Evolutionary conservation across 164 flowering plant genomes (phyloP).

Genomic region (Tinospora cordifolia): DNA sequence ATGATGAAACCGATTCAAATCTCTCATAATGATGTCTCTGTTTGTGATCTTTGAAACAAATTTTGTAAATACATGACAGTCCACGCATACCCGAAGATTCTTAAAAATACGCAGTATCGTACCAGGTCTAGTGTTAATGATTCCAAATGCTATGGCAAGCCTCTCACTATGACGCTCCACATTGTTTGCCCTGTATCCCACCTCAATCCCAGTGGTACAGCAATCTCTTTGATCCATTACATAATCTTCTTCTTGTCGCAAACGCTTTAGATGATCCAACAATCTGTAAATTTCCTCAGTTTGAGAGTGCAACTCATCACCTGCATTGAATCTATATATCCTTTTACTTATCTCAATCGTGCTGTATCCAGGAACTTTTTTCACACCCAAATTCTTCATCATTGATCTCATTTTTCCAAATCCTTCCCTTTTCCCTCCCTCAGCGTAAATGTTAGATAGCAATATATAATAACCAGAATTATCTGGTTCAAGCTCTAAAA

Average conservation of each 20-base stretch:
- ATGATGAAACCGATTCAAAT: constrained; percentile 30
- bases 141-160: constrained; percentile 30
- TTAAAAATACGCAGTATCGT: constrained; percentile 17
- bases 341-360: constrained; percentile 36
- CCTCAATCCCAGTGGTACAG: background rate
- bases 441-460: constrained; percentile 63
- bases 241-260: constrained; percentile 22
- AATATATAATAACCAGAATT: constrained; percentile 54
- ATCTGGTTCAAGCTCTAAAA: constrained; percentile 34
- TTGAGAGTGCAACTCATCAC: constrained; percentile 28
- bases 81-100: constrained; percentile 20
- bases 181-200: constrained; percentile 5
- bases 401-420: constrained; percentile 40
- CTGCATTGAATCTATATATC: constrained; percentile 33
- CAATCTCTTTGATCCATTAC: constrained; percentile 6
- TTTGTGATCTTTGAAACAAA: constrained; percentile 22
- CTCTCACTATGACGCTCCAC: constrained; percentile 25
- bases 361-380: constrained; percentile 64
- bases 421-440: constrained; percentile 54
- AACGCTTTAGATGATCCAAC: constrained; percentile 21
- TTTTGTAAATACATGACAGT: constrained; percentile 24
- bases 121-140: constrained; percentile 24
- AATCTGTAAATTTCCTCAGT: constrained; percentile 24
- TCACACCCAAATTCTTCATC: constrained; percentile 44
- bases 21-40: constrained; percentile 29